A percentile compares a stretch with the other conserved stretches of the same genome.
Conservation (phyloP, 345 rosid species). For the Passiflora organensis region DNA sequence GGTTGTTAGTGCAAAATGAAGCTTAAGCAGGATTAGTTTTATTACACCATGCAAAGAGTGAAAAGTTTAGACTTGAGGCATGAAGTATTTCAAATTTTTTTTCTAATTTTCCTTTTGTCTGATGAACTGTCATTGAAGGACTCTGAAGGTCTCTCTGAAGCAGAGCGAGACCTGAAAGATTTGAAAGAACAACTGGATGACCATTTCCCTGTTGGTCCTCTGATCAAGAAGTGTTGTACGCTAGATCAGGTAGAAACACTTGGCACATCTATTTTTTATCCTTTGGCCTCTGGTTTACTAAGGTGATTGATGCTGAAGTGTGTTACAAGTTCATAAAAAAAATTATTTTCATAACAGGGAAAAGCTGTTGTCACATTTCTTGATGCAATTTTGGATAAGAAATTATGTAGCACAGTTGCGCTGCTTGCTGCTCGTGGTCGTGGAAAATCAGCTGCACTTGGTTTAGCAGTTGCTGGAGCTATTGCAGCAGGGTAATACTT, state of each 20-base stretch:
- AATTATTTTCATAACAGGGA: slow-evolving; percentile 39
- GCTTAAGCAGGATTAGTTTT: not conserved
- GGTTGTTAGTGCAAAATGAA: no score
- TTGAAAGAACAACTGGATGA: slow-evolving; percentile 81
- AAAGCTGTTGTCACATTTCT: slow-evolving; percentile 82
- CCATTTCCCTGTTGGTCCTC: slow-evolving; percentile 89
- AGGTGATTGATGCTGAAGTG: not conserved
- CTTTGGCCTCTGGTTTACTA: slow-evolving; percentile 6
- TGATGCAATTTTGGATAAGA: slow-evolving; percentile 87
- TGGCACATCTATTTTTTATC: slow-evolving; percentile 5
- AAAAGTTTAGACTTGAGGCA: no score
- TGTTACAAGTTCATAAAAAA: no score
- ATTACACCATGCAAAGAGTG: no score
- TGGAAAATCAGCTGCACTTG: slow-evolving; percentile 97
- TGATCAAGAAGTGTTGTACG: slow-evolving; percentile 86
- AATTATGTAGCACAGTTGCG: slow-evolving; percentile 76
- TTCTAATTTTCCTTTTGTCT: not conserved
- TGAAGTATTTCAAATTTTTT: no score
- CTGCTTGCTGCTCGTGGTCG: slow-evolving; percentile 97
- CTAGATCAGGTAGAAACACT: slow-evolving; percentile 69
- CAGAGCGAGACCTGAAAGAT: slow-evolving; percentile 68
- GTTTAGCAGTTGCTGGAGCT: slow-evolving; percentile 86
- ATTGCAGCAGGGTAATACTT: slow-evolving; percentile 77
- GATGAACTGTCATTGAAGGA: slow-evolving; percentile 42
- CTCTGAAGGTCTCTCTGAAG: slow-evolving; percentile 84